These are phyloP conservation scores for Saccharomycopsis fodiens DNA, from an alignment of 805 yeast genomes.

Conservation along the genomic window DNA sequence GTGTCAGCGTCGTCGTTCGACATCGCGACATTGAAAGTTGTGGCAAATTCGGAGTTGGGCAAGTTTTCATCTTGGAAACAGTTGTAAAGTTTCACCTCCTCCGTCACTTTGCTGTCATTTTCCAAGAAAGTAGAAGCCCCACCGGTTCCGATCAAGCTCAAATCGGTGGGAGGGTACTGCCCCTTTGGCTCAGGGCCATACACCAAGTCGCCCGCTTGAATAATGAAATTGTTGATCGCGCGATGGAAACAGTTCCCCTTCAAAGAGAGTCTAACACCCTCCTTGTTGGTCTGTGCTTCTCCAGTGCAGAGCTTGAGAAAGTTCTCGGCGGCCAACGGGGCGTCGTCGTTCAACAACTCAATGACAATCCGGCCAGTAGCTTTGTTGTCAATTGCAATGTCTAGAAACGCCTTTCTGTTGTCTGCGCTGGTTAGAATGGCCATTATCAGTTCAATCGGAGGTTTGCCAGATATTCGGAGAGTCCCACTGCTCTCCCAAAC, in stretches of 20 bases:
- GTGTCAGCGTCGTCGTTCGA: conserved; percentile 49
- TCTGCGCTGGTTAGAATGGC: conserved; percentile 8
- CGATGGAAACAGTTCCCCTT: conserved; percentile 49
- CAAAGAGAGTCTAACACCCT: conserved; percentile 28
- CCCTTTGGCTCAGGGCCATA: conserved; percentile 30
- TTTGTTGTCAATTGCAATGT: conserved; percentile 37
- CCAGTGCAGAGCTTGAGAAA: conserved; percentile 41
- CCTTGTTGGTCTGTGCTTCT: conserved; percentile 22
- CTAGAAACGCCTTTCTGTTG: conserved; percentile 36
- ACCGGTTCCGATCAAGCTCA: conserved; percentile 32
- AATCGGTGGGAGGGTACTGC: conserved; percentile 22
- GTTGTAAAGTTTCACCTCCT: conserved; percentile 27
- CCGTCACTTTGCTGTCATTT: conserved; percentile 25
- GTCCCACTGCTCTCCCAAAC: background rate
- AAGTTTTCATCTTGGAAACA: conserved; percentile 53
- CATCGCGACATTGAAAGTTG: conserved; percentile 51
- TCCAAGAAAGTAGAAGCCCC: conserved; percentile 37
- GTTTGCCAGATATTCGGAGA: background rate
- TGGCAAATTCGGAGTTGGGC: conserved; percentile 30
- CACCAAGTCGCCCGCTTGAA: conserved; percentile 59
- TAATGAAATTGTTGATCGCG: conserved; percentile 58
- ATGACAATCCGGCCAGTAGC: conserved; percentile 54
- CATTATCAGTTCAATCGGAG: conserved; percentile 1
- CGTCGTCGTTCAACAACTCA: conserved; percentile 39
- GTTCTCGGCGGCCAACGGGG: conserved; percentile 51